These are phyloP conservation scores for Syncephalastrum contaminatum DNA, from an alignment of 371 early-diverging fungal species.

Conservation along the genomic window DNA sequence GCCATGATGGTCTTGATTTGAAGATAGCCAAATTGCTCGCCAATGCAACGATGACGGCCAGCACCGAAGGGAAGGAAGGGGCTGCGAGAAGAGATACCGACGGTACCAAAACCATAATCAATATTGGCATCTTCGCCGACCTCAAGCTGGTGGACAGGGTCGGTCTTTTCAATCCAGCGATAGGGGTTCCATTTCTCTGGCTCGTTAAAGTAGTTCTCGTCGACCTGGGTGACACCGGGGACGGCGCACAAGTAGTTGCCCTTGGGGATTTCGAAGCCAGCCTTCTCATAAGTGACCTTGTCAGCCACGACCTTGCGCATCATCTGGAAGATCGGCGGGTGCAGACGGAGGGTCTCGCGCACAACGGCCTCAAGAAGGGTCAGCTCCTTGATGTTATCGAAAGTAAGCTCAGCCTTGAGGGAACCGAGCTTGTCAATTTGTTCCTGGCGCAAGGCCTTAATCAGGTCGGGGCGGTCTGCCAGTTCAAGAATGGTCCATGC, in stretches of 20 bases:
- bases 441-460: constrained; percentile 63
- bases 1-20: constrained; percentile 93
- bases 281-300: constrained; percentile 64
- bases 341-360: constrained; percentile 90
- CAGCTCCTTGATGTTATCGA: constrained; percentile 78
- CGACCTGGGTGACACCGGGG: constrained; percentile 83
- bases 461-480: constrained; percentile 73
- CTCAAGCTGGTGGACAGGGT: constrained; percentile 49
- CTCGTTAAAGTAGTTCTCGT: constrained; percentile 75
- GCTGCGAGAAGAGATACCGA: constrained; percentile 69
- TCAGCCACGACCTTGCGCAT: constrained; percentile 88
- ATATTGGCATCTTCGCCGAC: constrained; percentile 68
- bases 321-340: constrained; percentile 91
- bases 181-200: constrained; percentile 77
- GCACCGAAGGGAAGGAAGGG: constrained; percentile 97
- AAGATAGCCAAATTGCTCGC: constrained; percentile 94
- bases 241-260: constrained; percentile 87
- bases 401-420: constrained; percentile 57
- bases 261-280: constrained; percentile 83
- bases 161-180: constrained; percentile 69
- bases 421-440: constrained; percentile 64
- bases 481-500: constrained; percentile 91
- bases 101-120: constrained; percentile 86
- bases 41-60: constrained; percentile 97
- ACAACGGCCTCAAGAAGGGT: constrained; percentile 79